Conservation (phyloP, 2,329 filamentous ascomycete genomes). For the Scortechinia acanthostroma region DNA sequence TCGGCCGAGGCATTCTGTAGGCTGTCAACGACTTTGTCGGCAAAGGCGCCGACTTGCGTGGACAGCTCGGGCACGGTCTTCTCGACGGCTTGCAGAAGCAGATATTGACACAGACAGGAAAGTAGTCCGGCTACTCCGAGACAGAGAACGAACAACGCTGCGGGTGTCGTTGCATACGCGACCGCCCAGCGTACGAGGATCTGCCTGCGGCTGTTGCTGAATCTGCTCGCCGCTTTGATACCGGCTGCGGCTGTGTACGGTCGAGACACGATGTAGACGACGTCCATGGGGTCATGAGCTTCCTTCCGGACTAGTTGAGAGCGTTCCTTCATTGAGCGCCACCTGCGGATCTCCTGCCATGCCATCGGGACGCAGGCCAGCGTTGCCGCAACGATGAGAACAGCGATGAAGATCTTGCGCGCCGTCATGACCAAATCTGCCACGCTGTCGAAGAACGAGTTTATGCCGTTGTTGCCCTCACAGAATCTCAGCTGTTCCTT, state of each 20-base stretch:
- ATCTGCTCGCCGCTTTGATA: constrained; percentile 59
- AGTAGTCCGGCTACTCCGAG: constrained; percentile 77
- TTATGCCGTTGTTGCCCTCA: constrained; percentile 62
- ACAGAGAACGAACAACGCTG: constrained; percentile 79
- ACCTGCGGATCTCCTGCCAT: constrained; percentile 72
- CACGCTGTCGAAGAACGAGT: constrained; percentile 74
- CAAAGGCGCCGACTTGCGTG: constrained; percentile 70
- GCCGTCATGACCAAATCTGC: constrained; percentile 60
- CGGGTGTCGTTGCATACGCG: constrained; percentile 78
- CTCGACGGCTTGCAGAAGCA: constrained; percentile 68
- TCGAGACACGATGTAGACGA: constrained; percentile 78
- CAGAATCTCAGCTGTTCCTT: constrained; percentile 84
- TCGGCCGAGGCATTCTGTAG: constrained; percentile 66
- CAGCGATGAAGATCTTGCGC: constrained; percentile 69
- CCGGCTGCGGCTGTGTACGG: constrained; percentile 70
- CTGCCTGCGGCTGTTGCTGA: constrained; percentile 55
- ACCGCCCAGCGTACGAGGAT: constrained; percentile 75
- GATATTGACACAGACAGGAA: constrained; percentile 74
- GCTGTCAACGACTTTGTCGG: constrained; percentile 67
- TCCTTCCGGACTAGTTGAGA: constrained; percentile 58
- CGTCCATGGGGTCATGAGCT: constrained; percentile 74
- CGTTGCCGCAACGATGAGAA: constrained; percentile 66
- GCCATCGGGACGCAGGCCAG: constrained; percentile 73
- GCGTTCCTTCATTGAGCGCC: constrained; percentile 65
- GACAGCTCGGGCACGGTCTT: constrained; percentile 71